These are phyloP conservation scores for Ceratobasidium sp. DNA, from an alignment of 1,284 basidiomycete genomes.

Conservation along the genomic window DNA sequence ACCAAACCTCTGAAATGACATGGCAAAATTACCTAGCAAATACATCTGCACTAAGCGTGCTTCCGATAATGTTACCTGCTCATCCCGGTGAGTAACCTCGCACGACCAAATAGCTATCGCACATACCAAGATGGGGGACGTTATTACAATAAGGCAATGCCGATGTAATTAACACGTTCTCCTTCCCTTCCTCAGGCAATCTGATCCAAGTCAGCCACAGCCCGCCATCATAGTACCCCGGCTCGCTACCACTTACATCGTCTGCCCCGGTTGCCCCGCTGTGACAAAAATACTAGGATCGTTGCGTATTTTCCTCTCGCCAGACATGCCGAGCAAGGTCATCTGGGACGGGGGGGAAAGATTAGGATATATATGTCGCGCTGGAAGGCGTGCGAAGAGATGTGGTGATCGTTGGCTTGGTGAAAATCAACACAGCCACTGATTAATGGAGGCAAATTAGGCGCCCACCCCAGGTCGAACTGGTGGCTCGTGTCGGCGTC, in stretches of 20 bases:
- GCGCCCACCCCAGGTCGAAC: not conserved
- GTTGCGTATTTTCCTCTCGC: constrained; percentile 41
- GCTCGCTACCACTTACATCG: constrained; percentile 2
- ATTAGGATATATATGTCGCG: not conserved
- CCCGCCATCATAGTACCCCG: not conserved
- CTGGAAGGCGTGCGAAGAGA: constrained; percentile 17
- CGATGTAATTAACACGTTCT: constrained; percentile 93
- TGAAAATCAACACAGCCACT: constrained; percentile 34
- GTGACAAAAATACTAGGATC: constrained; percentile 53
- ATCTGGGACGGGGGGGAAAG: not conserved
- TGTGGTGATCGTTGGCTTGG: constrained; percentile 34
- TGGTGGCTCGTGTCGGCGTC: no score
- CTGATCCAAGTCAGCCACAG: constrained; percentile 60
- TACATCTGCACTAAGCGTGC: constrained; percentile 94
- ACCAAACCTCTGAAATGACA: not conserved
- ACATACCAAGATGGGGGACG: constrained; percentile 91
- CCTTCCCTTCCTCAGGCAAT: constrained; percentile 85
- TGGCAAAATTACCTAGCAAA: constrained; percentile 82
- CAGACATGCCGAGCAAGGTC: not conserved
- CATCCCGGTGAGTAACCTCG: constrained; percentile 19
- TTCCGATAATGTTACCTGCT: constrained; percentile 97
- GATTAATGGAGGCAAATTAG: constrained; percentile 5
- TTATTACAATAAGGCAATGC: constrained; percentile 99
- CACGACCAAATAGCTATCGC: not conserved
- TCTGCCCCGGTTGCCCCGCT: constrained; percentile 49